Evolutionary conservation across 768 basidiomycete species (phyloP).

Genomic region (Termitomyces sp.): DNA sequence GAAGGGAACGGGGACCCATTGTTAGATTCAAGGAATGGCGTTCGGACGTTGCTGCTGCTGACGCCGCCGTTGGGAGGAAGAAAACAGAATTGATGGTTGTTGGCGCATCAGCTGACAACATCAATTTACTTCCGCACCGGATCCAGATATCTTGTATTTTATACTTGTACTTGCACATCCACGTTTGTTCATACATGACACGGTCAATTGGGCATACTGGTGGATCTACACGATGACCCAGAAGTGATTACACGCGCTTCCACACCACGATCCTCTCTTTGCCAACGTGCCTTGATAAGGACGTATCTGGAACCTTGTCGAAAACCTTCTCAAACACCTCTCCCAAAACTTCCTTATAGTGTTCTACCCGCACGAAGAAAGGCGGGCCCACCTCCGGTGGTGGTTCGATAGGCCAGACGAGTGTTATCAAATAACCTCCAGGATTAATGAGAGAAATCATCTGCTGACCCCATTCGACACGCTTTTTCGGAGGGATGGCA

Average conservation of each 20-base stretch:
- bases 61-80: background rate
- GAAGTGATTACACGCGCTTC: slow-evolving; percentile 24
- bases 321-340: slow-evolving; percentile 38
- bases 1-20: slow-evolving; percentile 44
- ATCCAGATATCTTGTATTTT: no score
- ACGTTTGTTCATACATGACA: no score
- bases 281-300: slow-evolving; percentile 36
- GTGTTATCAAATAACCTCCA: slow-evolving; percentile 60
- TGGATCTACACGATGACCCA: no score
- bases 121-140: no score
- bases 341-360: slow-evolving; percentile 31
- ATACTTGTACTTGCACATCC: no score
- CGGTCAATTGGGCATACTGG: no score
- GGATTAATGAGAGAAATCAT: slow-evolving; percentile 57
- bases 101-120: no score
- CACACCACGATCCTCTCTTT: slow-evolving; percentile 54
- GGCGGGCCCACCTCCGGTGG: slow-evolving; percentile 52
- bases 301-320: slow-evolving; percentile 45
- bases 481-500: slow-evolving; percentile 57
- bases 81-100: background rate
- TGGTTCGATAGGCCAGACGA: slow-evolving; percentile 54
- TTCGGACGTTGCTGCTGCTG: slow-evolving; percentile 16
- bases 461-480: slow-evolving; percentile 54
- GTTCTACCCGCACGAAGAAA: slow-evolving; percentile 53
- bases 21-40: slow-evolving; percentile 28